Evolutionary conservation across 192 early-diverging fungal genomes (phyloP).

Genomic region (Entrophospora sp.): DNA sequence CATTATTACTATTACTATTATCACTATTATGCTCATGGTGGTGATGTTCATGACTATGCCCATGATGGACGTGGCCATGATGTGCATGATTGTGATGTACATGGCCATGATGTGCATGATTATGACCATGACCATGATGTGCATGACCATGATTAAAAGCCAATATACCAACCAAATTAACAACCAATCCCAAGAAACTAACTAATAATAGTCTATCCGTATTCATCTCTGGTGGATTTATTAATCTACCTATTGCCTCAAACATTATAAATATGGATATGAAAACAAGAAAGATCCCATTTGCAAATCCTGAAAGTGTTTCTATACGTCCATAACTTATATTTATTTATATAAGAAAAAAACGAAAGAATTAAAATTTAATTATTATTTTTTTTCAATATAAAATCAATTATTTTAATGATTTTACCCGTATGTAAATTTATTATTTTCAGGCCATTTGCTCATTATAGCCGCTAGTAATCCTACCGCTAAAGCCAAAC

Average conservation of each 20-base stretch:
- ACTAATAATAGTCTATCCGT: constrained; percentile 79
- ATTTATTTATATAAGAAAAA: constrained; percentile 2
- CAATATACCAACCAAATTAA: constrained; percentile 90
- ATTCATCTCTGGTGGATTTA: constrained; percentile 80
- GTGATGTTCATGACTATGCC: constrained; percentile 42
- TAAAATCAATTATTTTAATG: neutral
- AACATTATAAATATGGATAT: constrained; percentile 86
- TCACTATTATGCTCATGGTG: constrained; percentile 30
- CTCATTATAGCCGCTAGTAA: constrained; percentile 82
- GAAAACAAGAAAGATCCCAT: constrained; percentile 83
- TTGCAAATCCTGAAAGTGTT: constrained; percentile 85
- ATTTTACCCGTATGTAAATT: constrained; percentile 64
- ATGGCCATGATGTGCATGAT: constrained; percentile 54
- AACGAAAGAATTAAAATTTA: no score
- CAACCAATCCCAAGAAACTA: constrained; percentile 80
- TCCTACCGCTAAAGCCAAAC: constrained; percentile 79
- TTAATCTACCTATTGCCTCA: constrained; percentile 81
- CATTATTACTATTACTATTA: constrained; percentile 17
- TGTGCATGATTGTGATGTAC: constrained; percentile 31
- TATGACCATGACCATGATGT: constrained; percentile 51
- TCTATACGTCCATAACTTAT: constrained; percentile 83
- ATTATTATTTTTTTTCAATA: no score
- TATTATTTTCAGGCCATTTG: constrained; percentile 79
- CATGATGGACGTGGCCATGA: no score
- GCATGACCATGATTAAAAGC: constrained; percentile 85